Conservation (phyloP, 495 filamentous ascomycete species). For the Neurospora intermedia region DNA sequence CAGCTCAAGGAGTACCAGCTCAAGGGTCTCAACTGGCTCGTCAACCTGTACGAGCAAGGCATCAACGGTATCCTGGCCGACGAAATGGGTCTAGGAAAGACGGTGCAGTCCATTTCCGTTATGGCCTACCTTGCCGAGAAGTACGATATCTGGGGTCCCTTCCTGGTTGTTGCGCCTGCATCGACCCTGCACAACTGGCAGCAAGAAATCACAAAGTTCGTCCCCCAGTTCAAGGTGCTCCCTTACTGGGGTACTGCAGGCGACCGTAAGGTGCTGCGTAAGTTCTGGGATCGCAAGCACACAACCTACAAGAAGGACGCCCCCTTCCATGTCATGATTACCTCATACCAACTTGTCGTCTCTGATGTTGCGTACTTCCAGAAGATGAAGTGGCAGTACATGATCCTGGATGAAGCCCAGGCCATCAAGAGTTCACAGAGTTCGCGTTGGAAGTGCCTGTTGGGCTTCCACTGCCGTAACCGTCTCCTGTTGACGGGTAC, state of each 20-base stretch:
- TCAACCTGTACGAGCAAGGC: constrained; percentile 97
- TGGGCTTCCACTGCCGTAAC: constrained; percentile 93
- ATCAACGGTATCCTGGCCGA: constrained; percentile 99
- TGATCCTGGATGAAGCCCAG: constrained; percentile 97
- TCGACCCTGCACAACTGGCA: constrained; percentile 99
- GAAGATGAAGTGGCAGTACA: constrained; percentile 99
- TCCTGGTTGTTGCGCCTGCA: constrained; percentile 91
- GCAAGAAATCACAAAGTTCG: constrained; percentile 91
- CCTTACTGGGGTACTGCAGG: constrained; percentile 95
- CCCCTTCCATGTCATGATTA: constrained; percentile 89
- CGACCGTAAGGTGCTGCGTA: constrained; percentile 90
- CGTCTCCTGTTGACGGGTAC: constrained; percentile 91
- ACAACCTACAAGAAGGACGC: constrained; percentile 89
- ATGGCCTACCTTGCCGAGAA: constrained; percentile 97
- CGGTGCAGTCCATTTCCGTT: constrained; percentile 96
- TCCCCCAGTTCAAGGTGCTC: constrained; percentile 84
- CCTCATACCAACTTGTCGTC: constrained; percentile 95
- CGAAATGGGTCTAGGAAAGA: constrained; percentile 99
- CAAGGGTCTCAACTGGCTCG: constrained; percentile 97
- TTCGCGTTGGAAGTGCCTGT: constrained; percentile 89
- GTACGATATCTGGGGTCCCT: constrained; percentile 97
- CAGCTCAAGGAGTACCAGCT: constrained; percentile 97
- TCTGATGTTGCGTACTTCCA: constrained; percentile 94
- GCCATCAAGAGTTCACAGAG: constrained; percentile 97
- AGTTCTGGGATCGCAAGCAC: constrained; percentile 98